Evolutionary conservation across 352 stramenopile species (phyloP).

Genomic region (Phytophthora pinifolia): DNA sequence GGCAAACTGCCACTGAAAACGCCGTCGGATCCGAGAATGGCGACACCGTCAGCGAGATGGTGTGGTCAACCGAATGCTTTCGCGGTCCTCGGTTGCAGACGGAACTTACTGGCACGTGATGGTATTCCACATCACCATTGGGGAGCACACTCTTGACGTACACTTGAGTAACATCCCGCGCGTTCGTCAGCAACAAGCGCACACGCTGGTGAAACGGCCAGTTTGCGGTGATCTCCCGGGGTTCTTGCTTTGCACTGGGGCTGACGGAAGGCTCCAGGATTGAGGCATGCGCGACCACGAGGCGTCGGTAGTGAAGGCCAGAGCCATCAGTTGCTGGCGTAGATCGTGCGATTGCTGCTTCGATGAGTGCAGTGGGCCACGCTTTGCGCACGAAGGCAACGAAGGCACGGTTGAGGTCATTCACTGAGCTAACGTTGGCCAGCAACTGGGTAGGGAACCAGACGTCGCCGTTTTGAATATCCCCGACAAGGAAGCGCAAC

Average conservation of each 20-base stretch:
- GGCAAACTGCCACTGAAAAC: conserved; percentile 40
- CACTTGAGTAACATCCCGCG: conserved; percentile 36
- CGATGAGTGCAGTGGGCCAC: conserved; percentile 34
- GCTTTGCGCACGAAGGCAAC: conserved; percentile 27
- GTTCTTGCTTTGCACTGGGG: conserved; percentile 25
- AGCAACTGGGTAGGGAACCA: conserved; percentile 32
- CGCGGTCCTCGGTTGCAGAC: conserved; percentile 19
- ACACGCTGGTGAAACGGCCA: conserved; percentile 49
- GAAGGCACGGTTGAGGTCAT: conserved; percentile 37
- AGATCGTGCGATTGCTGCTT: conserved; percentile 15
- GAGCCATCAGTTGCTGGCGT: not conserved
- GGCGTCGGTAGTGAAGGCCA: conserved; percentile 7
- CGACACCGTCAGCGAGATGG: conserved; percentile 38
- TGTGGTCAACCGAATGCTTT: conserved; percentile 32
- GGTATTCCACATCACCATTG: conserved; percentile 38
- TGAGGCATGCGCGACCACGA: conserved; percentile 21
- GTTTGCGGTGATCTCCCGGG: conserved; percentile 48
- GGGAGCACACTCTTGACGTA: conserved; percentile 52
- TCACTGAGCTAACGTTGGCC: conserved; percentile 25
- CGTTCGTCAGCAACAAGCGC: conserved; percentile 26
- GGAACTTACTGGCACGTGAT: conserved; percentile 33
- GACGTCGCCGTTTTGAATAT: conserved; percentile 19
- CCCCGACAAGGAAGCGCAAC: conserved; percentile 31
- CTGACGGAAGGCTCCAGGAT: conserved; percentile 27
- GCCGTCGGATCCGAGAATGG: conserved; percentile 62